Base-by-base conservation (phyloP, 2,329 filamentous ascomycete genomes). In the Scleromitrula shiraiana region DNA sequence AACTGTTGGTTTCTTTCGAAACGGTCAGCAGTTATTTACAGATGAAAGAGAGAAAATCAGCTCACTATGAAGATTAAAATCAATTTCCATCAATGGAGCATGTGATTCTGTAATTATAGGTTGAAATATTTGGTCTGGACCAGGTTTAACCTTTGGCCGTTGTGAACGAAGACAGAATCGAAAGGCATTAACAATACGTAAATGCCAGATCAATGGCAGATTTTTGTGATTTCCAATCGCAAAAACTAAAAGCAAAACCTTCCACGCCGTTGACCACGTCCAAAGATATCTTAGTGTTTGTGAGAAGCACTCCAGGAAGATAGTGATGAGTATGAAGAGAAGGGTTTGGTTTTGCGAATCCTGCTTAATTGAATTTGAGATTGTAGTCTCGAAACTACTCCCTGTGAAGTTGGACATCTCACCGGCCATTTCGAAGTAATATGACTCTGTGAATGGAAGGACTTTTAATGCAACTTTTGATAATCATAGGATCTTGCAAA, bases 21-120 rank as follows among this genome's bases (percentile, higher is more conserved):
- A n/a, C n/a, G n/a, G 12, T 20, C 8, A 41, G 46, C 15, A 40
- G 33, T 5, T 15, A n/a, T 8, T 20, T 14, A 7, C 4, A n/a
- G 19, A 14, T 2, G 12, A 22, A 12, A 7, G 8, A 7, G 7
- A 26, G 3, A 2, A 9, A 4, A 4, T 9, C 4, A 27, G 47
- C 53, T 46, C 23, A 53, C 56, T 86, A 68, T 86, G 82, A 49
- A 84, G 59, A 65, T 87, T 86, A 69, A 85, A 85, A 64, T 87
- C 84, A 56, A 74, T 82, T 64, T 87, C 82, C 53, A 77, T 68
- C 35, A 82, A 66, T 0, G 79, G 75, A 9, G 80, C 75, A 56
- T 75, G 74, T 1, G 78, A 77, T 22, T 71, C 70, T n/a, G 80
- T 78, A 38, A 82, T 76, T 23, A 79, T 64, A 17, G 82, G 76